phyloP scores from a whole-genome alignment of 2,329 filamentous ascomycete species.

The Fusarium longipes region DNA sequence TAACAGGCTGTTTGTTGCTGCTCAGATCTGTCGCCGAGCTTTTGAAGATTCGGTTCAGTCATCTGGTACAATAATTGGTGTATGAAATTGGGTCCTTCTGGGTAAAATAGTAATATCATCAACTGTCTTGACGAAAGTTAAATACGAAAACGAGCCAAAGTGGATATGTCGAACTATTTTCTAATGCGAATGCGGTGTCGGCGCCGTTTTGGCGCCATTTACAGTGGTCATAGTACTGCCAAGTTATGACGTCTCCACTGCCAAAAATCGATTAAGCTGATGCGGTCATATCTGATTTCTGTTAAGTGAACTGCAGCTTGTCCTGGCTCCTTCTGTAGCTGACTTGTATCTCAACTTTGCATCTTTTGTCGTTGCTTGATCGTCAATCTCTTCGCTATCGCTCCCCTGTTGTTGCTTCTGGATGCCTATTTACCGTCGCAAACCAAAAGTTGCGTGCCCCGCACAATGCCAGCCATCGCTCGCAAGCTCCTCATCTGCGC shows the following conservation, averaged over 20 bases:
- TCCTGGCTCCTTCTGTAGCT: conserved; percentile 7
- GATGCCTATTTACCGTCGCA: conserved; percentile 15
- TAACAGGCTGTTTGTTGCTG: conserved; percentile 2
- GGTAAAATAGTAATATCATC: conserved; percentile 41
- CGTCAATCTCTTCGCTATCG: conserved; percentile 2
- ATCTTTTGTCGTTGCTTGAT: conserved; percentile 1
- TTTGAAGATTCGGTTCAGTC: conserved; percentile 17
- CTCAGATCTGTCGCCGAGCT: conserved; percentile 27
- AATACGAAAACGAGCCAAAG: conserved; percentile 41
- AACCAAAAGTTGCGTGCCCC: conserved; percentile 26
- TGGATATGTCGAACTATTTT: conserved; percentile 27
- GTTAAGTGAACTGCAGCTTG: conserved; percentile 25
- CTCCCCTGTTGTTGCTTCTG: conserved; percentile 13
- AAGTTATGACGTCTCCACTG: conserved; percentile 43
- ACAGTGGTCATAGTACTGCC: conserved; percentile 27
- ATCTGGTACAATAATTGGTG: conserved; percentile 33
- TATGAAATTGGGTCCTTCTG: conserved; percentile 27
- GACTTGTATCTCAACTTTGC: background rate
- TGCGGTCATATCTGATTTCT: conserved; percentile 40
- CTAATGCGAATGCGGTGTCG: conserved; percentile 41
- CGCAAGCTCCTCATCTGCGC: conserved; percentile 85
- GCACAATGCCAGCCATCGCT: conserved; percentile 77
- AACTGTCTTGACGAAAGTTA: conserved; percentile 31
- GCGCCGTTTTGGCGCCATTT: conserved; percentile 24
- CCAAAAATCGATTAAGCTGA: conserved; percentile 27